A percentile compares a stretch with the other conserved stretches of the same genome.
Conservation (phyloP, 2,329 filamentous ascomycete genomes). For the Penicillium sp. region DNA sequence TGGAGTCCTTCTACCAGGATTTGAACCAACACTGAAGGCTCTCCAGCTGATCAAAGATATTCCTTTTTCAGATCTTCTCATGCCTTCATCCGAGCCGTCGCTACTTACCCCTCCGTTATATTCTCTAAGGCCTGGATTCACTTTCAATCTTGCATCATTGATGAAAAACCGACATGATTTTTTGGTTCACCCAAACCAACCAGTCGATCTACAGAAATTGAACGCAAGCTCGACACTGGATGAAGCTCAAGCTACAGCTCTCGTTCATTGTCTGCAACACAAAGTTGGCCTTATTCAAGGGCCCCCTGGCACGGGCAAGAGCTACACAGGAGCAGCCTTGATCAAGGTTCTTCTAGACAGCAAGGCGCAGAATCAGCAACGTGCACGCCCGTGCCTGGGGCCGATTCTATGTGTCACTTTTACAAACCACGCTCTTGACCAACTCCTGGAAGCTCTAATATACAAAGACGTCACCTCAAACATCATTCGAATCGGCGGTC, state of each 20-base stretch:
- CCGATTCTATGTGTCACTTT: constrained; percentile 52
- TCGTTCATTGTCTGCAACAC: constrained; percentile 18
- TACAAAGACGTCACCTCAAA: constrained; percentile 32
- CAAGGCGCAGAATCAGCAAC: constrained; percentile 17
- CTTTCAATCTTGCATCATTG: constrained; percentile 39
- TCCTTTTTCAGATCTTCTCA: constrained; percentile 51
- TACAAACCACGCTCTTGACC: constrained; percentile 57
- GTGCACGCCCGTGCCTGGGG: constrained; percentile 30
- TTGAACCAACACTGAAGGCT: constrained; percentile 56
- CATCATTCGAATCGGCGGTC: constrained; percentile 63
- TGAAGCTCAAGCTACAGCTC: constrained; percentile 20
- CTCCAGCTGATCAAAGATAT: constrained; percentile 56
- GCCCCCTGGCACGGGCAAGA: constrained; percentile 32
- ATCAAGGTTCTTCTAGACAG: constrained; percentile 31
- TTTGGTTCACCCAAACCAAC: constrained; percentile 4
- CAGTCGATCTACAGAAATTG: constrained; percentile 19
- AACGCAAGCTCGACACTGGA: constrained; percentile 20
- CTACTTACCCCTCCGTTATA: constrained; percentile 53
- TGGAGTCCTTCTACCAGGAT: constrained; percentile 58
- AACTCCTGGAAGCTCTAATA: constrained; percentile 61
- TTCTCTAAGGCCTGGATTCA: constrained; percentile 49
- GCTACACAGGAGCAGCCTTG: constrained; percentile 28
- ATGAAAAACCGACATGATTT: constrained; percentile 12
- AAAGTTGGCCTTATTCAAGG: constrained; percentile 28
- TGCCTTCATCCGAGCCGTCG: constrained; percentile 24